Base-by-base conservation (phyloP, 371 early-diverging fungal genomes). In the Syncephalis plumigaleata region DNA sequence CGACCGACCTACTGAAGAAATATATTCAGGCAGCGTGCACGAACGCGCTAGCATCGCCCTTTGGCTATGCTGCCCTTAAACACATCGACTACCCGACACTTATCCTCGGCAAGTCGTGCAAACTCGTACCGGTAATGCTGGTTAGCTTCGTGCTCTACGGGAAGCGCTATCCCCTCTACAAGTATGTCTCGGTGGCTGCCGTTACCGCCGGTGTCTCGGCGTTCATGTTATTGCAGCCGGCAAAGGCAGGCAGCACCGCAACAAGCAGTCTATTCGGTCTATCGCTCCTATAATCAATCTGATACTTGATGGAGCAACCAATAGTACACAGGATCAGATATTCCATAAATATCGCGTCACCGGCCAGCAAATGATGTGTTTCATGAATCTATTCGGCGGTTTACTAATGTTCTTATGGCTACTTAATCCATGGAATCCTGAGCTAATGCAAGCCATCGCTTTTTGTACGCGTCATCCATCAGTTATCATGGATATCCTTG, bases 41-140 rank as follows among this genome's bases (percentile, higher is more conserved):
- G 45, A 71, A 68, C 48, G 81, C 80, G 9, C 60, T 76, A 9
- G 91, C 88, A 1, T 83, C 91, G 3, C 93, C 87, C 2, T 92
- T 98, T 58, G 93, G 94, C 9, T 93, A 91, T 63, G 86, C 82
- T 15, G 74, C 92, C 9, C 66, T 97, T 31, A 81, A 81, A 44
- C 88, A 91, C 57, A 86, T 98, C 53, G 90, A 93, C 64, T 98
- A 95, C 64, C 96, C 95, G 17, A 97, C 97, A 16, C 72, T 97
- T 75, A 87, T 91, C 39, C 68, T 98, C 27, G 93, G 92, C 47
- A 95, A 97, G 61, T 87, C 92, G 18, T 95, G 98, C 69, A 98
- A 98, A 58, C 77, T 98, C 27, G 73, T 98, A 7, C 98, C 98
- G 1, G 91, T 97, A 24, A 74, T 95, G 71, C 45, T 92, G 48